phyloP scores from a whole-genome alignment of 495 filamentous ascomycete genomes.

The Diplogelasinospora grovesii region DNA sequence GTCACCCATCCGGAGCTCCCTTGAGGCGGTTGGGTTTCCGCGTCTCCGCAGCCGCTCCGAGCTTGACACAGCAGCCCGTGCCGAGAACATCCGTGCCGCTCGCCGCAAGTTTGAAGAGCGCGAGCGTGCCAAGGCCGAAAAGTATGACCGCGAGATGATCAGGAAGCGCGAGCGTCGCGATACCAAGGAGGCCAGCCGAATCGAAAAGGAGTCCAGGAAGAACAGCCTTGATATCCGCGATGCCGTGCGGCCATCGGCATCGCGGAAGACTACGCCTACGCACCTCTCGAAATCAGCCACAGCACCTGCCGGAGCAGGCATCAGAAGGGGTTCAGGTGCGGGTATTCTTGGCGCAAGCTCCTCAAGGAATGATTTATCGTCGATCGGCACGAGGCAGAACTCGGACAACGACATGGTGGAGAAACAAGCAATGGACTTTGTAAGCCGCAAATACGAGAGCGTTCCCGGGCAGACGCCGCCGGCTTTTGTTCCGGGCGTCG shows the following conservation, averaged over 20 bases:
- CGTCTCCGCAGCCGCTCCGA: constrained; percentile 48
- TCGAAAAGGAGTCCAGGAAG: constrained; percentile 33
- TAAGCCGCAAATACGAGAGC: constrained; percentile 39
- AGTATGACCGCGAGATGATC: constrained; percentile 49
- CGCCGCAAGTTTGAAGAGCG: constrained; percentile 49
- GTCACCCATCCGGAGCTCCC: constrained; percentile 45
- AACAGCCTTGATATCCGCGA: constrained; percentile 27
- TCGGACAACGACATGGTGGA: constrained; percentile 7
- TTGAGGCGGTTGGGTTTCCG: constrained; percentile 42
- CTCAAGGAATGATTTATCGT: constrained; percentile 8
- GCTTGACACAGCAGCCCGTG: constrained; percentile 36
- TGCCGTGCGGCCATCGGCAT: constrained; percentile 23
- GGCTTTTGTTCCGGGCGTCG: constrained; percentile 17
- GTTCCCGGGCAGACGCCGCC: constrained; percentile 24
- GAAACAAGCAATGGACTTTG: constrained; percentile 25
- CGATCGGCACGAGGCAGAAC: background rate
- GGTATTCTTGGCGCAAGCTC: no score
- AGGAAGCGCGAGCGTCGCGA: constrained; percentile 42
- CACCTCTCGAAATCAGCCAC: constrained; percentile 15
- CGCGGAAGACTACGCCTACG: constrained; percentile 32
- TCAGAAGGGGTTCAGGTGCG: background rate
- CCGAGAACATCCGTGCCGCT: constrained; percentile 43
- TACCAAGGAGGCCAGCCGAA: constrained; percentile 37
- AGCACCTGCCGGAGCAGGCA: background rate
- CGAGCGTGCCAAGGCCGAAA: constrained; percentile 49